phyloP scores from a whole-genome alignment of 2,329 filamentous ascomycete species.

The Paracoccidioides lutzii region DNA sequence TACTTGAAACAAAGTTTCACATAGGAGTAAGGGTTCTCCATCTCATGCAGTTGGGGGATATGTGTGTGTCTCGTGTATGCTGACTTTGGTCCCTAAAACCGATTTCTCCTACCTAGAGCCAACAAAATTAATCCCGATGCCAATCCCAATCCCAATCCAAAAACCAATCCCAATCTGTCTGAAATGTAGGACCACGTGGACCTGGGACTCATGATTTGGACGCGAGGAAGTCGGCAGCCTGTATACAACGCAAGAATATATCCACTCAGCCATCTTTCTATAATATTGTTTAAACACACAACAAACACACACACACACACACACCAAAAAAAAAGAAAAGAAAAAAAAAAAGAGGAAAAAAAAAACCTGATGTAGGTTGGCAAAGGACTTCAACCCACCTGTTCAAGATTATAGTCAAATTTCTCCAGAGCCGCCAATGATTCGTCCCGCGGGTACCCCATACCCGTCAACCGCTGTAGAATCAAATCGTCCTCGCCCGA shows the following conservation, averaged over 20 bases:
- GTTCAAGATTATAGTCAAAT: conserved; percentile 91
- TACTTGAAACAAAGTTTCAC: not conserved
- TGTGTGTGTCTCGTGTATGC: too few species aligned
- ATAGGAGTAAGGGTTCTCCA: too few species aligned
- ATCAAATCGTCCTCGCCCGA: conserved; percentile 84
- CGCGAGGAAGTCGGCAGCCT: conserved; percentile 31
- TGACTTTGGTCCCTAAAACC: too few species aligned
- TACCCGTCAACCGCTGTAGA: conserved; percentile 72
- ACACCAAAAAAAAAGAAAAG: too few species aligned
- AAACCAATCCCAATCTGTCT: not conserved
- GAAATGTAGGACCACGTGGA: not conserved
- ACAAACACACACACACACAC: not conserved
- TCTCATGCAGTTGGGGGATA: too few species aligned
- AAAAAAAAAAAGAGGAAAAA: not conserved
- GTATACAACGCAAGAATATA: not conserved
- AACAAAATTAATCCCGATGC: not conserved
- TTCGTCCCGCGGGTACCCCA: conserved; percentile 69
- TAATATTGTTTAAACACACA: conserved; percentile 4
- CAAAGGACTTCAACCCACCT: conserved; percentile 45
- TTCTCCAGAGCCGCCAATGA: conserved; percentile 76
- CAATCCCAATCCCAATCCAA: not conserved
- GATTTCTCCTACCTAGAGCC: not conserved
- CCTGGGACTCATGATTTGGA: conserved; percentile 18
- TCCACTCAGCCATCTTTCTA: not conserved
- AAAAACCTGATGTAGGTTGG: not conserved